These are phyloP conservation scores for Rhodomyrtus psidioides DNA, from an alignment of 441 rosid species.

Conservation along the genomic window DNA sequence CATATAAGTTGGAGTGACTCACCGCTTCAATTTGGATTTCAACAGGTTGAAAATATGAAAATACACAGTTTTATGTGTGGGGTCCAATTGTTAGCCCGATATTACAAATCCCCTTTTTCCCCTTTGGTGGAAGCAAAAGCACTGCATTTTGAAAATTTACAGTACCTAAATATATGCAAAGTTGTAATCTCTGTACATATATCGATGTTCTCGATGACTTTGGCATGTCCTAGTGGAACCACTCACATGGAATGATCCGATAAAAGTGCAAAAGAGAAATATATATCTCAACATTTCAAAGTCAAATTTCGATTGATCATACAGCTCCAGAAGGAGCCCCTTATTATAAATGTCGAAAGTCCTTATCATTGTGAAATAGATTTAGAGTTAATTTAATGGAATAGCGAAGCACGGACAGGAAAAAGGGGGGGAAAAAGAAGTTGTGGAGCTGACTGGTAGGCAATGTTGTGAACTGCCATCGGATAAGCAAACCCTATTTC, in stretches of 20 bases:
- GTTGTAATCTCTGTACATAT: background rate
- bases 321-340: accelerated
- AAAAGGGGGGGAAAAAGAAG: background rate
- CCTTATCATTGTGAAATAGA: accelerated
- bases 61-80: background rate
- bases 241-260: accelerated
- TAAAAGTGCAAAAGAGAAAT: background rate
- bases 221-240: accelerated
- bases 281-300: background rate
- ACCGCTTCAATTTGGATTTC: background rate
- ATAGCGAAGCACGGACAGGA: background rate
- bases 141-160: background rate
- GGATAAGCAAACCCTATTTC: background rate
- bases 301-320: background rate
- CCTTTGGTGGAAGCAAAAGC: background rate
- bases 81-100: background rate
- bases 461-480: background rate
- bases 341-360: background rate
- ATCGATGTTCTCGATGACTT: background rate
- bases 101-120: background rate
- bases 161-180: background rate
- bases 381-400: background rate
- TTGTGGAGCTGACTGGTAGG: background rate
- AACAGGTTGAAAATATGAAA: background rate
- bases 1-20: background rate